Percentiles rank a stretch among this genome's conserved stretches.
These are phyloP conservation scores for Coleophoma cylindrospora DNA, from an alignment of 2,329 filamentous ascomycete species.

Conservation along the genomic window DNA sequence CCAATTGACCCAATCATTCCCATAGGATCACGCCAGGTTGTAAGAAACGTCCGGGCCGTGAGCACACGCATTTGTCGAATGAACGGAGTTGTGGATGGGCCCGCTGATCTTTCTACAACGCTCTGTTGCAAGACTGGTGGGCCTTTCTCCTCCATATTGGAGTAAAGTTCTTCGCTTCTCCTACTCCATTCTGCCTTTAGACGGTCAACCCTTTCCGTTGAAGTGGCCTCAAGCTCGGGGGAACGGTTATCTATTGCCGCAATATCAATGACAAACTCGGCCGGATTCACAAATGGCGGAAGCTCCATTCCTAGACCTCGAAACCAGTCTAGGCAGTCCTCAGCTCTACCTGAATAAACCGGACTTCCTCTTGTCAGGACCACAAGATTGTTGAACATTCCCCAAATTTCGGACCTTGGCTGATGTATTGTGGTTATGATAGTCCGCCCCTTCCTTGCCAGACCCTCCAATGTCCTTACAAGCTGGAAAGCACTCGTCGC, in stretches of 20 bases:
- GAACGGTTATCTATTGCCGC: conserved; percentile 70
- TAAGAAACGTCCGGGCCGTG: conserved; percentile 63
- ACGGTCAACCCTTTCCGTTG: conserved; percentile 51
- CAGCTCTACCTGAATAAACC: conserved; percentile 59
- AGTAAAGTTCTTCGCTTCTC: conserved; percentile 18
- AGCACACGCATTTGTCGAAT: conserved; percentile 59
- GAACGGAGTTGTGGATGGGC: conserved; percentile 44
- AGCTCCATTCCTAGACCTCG: conserved; percentile 52
- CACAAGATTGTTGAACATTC: conserved; percentile 67
- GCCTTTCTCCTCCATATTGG: conserved; percentile 10
- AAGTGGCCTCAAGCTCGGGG: conserved; percentile 57
- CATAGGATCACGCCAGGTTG: conserved; percentile 72
- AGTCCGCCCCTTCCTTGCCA: conserved; percentile 65
- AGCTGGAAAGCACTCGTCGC: conserved; percentile 73
- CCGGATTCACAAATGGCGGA: conserved; percentile 71
- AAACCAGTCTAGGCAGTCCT: conserved; percentile 61
- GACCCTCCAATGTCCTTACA: conserved; percentile 61
- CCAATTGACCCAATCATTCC: conserved; percentile 66
- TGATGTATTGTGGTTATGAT: conserved; percentile 74
- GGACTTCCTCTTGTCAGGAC: conserved; percentile 63
- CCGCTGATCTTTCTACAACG: conserved; percentile 14
- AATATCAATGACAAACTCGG: conserved; percentile 70
- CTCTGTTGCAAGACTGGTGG: not conserved
- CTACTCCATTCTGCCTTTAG: conserved; percentile 58
- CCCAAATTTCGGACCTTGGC: conserved; percentile 75